phyloP scores from a whole-genome alignment of 2,329 filamentous ascomycete genomes.

The Phialophora chinensis region DNA sequence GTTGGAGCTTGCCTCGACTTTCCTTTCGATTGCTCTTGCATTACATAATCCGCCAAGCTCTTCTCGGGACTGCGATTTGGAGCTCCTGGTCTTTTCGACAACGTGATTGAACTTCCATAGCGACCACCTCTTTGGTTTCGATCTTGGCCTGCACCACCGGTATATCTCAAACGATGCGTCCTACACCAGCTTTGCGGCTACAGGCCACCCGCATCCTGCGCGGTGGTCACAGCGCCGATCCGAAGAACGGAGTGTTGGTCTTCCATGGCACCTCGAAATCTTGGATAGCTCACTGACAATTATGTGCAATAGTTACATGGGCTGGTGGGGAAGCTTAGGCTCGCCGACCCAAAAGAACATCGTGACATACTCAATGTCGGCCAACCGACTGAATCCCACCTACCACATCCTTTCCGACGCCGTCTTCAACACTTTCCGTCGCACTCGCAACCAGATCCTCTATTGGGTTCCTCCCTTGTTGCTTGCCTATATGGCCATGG shows the following conservation, averaged over 20 bases:
- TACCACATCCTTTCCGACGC: constrained; percentile 79
- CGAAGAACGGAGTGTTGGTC: constrained; percentile 52
- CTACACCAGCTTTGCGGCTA: constrained; percentile 35
- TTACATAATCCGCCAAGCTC: constrained; percentile 12
- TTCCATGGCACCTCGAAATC: not conserved
- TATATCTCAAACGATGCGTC: constrained; percentile 34
- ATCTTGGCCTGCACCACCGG: not conserved
- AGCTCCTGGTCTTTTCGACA: constrained; percentile 3
- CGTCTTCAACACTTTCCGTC: constrained; percentile 94
- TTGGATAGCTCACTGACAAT: constrained; percentile 39
- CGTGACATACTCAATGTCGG: constrained; percentile 74
- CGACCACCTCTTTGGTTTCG: not conserved
- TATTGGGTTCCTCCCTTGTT: constrained; percentile 84
- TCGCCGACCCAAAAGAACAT: constrained; percentile 65
- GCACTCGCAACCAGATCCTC: constrained; percentile 83
- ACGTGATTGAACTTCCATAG: constrained; percentile 1
- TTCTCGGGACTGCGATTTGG: not conserved
- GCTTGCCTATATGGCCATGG: constrained; percentile 78
- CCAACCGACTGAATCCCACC: constrained; percentile 88
- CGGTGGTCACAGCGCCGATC: constrained; percentile 44
- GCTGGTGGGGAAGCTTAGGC: constrained; percentile 73
- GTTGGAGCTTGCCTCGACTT: constrained; percentile 4
- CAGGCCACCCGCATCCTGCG: constrained; percentile 36
- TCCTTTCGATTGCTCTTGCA: not conserved
- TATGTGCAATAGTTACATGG: constrained; percentile 66